phyloP scores from a whole-genome alignment of 1,284 basidiomycete species.

The Rhodotorula sp. region DNA sequence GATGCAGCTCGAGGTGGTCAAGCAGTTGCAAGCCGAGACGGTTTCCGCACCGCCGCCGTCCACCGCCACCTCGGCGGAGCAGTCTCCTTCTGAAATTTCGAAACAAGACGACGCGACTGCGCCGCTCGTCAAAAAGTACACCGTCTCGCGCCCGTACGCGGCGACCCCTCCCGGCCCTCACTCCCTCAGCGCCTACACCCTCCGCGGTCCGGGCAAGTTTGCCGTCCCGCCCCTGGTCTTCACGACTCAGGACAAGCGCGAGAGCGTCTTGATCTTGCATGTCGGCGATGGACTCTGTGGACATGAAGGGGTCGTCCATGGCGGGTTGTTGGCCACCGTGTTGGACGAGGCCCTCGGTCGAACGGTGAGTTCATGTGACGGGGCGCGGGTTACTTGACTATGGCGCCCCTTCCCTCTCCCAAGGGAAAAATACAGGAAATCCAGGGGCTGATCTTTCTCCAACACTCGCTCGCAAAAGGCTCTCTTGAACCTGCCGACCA shows the following conservation, averaged over 20 bases:
- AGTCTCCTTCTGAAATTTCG: too few species aligned
- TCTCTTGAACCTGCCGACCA: slow-evolving; percentile 75
- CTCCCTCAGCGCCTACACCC: slow-evolving; percentile 76
- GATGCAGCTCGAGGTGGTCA: slow-evolving; percentile 64
- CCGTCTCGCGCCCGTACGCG: slow-evolving; percentile 40
- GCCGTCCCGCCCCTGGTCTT: slow-evolving; percentile 73
- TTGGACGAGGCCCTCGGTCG: slow-evolving; percentile 82
- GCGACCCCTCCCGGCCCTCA: slow-evolving; percentile 53
- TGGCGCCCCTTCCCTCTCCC: too few species aligned
- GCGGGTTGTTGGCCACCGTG: slow-evolving; percentile 84
- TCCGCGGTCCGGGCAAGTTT: slow-evolving; percentile 79
- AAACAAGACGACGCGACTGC: not conserved
- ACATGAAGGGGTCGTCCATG: slow-evolving; percentile 65
- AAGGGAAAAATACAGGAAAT: too few species aligned
- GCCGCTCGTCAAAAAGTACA: slow-evolving; percentile 12
- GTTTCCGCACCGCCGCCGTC: not conserved
- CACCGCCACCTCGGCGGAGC: too few species aligned
- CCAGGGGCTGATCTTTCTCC: slow-evolving; percentile 9
- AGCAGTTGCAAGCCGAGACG: slow-evolving; percentile 52
- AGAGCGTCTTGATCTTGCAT: slow-evolving; percentile 70
- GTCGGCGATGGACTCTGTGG: slow-evolving; percentile 80
- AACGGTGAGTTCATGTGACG: slow-evolving; percentile 64
- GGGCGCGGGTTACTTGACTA: not conserved
- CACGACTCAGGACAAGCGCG: slow-evolving; percentile 69
- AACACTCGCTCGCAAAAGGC: slow-evolving; percentile 59